Conservation (phyloP, 768 basidiomycete species). For the Neoboletus brunneissimus region DNA sequence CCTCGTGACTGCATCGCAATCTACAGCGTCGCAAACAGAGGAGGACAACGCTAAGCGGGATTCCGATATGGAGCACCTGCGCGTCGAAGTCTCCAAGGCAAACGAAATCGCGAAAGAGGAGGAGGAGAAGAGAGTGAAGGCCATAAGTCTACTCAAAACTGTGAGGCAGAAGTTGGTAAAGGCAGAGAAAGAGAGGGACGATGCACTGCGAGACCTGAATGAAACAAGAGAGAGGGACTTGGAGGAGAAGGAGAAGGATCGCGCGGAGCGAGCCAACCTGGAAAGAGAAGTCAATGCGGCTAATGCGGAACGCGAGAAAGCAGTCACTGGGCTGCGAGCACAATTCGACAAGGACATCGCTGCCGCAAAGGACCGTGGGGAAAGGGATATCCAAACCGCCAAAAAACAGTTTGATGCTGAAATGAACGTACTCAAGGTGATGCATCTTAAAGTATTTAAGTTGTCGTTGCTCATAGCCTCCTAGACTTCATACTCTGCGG, state of each 20-base stretch:
- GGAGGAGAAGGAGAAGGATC: conserved; percentile 43
- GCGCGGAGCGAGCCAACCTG: conserved; percentile 49
- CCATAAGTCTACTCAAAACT: conserved; percentile 87
- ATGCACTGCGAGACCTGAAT: conserved; percentile 57
- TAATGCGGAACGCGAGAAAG: conserved; percentile 62
- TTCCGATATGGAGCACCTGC: conserved; percentile 56
- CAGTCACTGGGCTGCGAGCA: conserved; percentile 52
- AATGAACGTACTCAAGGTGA: conserved; percentile 68
- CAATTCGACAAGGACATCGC: conserved; percentile 75
- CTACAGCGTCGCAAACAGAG: conserved; percentile 45
- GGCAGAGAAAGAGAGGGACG: conserved; percentile 91
- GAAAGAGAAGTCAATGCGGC: conserved; percentile 62
- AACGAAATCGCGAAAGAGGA: conserved; percentile 79
- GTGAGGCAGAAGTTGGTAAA: conserved; percentile 97
- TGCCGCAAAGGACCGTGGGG: conserved; percentile 58
- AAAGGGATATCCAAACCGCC: conserved; percentile 66
- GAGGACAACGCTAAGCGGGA: conserved; percentile 49
- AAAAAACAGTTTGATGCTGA: conserved; percentile 79
- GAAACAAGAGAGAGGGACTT: conserved; percentile 52
- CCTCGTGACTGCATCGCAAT: conserved; percentile 58
- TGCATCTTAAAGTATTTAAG: conserved; percentile 3
- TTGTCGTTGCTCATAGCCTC: conserved; percentile 4
- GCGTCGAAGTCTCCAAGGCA: conserved; percentile 58
- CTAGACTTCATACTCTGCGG: conserved; percentile 69
- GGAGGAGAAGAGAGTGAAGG: conserved; percentile 95